phyloP scores from a whole-genome alignment of 2,329 filamentous ascomycete species.

The Scedosporium aurantiacum region DNA sequence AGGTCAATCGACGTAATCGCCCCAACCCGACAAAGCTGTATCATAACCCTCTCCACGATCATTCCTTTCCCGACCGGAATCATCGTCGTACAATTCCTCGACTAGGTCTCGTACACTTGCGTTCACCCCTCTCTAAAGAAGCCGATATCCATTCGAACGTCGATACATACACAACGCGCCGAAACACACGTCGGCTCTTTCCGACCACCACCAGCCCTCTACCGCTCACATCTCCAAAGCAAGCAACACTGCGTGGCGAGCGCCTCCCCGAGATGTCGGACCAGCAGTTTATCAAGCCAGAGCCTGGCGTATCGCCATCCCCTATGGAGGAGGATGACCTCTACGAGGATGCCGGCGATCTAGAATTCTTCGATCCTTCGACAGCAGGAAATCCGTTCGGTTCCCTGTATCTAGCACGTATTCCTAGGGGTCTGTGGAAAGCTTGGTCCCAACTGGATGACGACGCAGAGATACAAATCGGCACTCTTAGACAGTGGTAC shows the following conservation, averaged over 20 bases:
- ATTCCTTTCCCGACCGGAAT: not conserved
- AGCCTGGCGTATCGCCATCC: constrained; percentile 25
- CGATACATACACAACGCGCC: too few relatives aligned
- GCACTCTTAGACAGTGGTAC: constrained; percentile 55
- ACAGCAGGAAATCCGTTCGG: constrained; percentile 24
- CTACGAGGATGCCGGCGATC: constrained; percentile 48
- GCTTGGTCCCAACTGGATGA: constrained; percentile 64
- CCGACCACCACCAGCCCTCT: not conserved
- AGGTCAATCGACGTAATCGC: not conserved
- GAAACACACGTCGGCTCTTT: too few relatives aligned
- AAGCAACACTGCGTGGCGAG: not conserved
- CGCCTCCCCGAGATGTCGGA: not conserved
- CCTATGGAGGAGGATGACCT: constrained; percentile 54
- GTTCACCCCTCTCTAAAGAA: too few relatives aligned
- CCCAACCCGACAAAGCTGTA: not conserved
- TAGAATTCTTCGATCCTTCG: constrained; percentile 40
- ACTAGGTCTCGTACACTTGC: too few relatives aligned
- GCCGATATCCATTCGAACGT: too few relatives aligned
- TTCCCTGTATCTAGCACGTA: constrained; percentile 59
- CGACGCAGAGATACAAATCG: constrained; percentile 71
- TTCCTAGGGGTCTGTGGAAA: constrained; percentile 73
- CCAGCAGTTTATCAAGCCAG: constrained; percentile 2
- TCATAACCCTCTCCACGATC: not conserved
- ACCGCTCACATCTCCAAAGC: not conserved
- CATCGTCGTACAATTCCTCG: too few relatives aligned